phyloP scores from a whole-genome alignment of 2,329 filamentous ascomycete genomes.

The Amauroascus verrucosus region DNA sequence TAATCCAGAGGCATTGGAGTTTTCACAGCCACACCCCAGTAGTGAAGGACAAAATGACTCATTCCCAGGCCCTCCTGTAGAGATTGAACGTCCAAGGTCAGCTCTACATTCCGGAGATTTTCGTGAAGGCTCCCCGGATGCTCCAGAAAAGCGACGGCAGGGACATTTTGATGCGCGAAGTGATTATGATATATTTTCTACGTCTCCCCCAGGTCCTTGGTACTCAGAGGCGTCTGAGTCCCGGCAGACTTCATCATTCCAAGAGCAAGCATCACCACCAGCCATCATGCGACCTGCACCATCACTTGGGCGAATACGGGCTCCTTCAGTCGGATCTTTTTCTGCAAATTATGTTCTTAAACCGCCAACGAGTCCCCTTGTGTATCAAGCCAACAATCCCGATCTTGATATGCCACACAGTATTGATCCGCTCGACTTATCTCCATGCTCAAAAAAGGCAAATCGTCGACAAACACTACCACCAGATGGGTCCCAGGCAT shows the following conservation, averaged over 20 bases:
- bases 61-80: conserved; percentile 43
- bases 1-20: conserved; percentile 37
- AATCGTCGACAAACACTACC: conserved; percentile 63
- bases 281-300: background rate
- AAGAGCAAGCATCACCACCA: background rate
- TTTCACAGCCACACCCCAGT: conserved; percentile 21
- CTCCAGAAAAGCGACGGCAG: conserved; percentile 23
- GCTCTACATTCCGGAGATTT: conserved; percentile 56
- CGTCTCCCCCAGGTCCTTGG: conserved; percentile 51
- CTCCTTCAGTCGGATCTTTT: conserved; percentile 58
- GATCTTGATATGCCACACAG: conserved; percentile 56
- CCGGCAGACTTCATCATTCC: background rate
- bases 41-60: conserved; percentile 30
- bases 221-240: conserved; percentile 23
- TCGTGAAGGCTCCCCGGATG: conserved; percentile 34
- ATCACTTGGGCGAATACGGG: conserved; percentile 30
- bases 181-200: conserved; percentile 24
- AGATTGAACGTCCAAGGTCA: conserved; percentile 74
- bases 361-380: conserved; percentile 82
- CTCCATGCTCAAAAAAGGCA: conserved; percentile 37
- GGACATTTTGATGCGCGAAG: conserved; percentile 16
- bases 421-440: conserved; percentile 43
- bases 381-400: conserved; percentile 76
- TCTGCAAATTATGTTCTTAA: conserved; percentile 75
- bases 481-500: conserved; percentile 46